Base-by-base conservation (phyloP, 768 basidiomycete genomes). In the Psilocybe cubensis region DNA sequence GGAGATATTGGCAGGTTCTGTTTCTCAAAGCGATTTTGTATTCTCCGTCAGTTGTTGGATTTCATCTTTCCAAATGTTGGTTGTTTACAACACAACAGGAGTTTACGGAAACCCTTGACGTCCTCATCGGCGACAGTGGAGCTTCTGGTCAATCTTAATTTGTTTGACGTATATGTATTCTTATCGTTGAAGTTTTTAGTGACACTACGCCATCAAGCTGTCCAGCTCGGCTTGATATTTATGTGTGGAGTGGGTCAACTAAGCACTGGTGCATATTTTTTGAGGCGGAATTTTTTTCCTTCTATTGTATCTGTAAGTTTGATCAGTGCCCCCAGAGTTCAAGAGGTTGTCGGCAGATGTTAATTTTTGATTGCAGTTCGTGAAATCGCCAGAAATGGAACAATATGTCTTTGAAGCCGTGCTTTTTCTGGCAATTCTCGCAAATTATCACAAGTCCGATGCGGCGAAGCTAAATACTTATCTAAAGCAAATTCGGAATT, bases 391-490 rank as follows among this genome's bases (percentile, higher is more conserved):
- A 1, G 79, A 82, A 20, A 88, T 81, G 3, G 79, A 81, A 59
- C 74, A 76, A 47, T 87, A 72, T 65, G 78, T 85, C 0, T 84
- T 87, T 52, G 86, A 88, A 64, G 83, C 85, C 1, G 71, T 78
- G 0, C 72, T 89, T 5, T 71, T 90, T 5, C 76, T 89, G n/a
- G 76, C 83, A 10, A 70, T 88, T 29, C 78, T 91, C 2, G 83
- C 83, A 52, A 88, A 88, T 63, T 91, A 85, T 66, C 89, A 89
- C 67, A 87, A 85, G 63, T 87, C 86, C 0, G 87, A 88, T 64
- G 86, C 86, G 9, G 83, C 85, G 9, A 86, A 81, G 60, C 77
- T 88, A 35, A 91, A 91, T 67, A 83, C 83, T 1, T 89, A 87
- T 64, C 74, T 89, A 8, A 79, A 79, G 23, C 73, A 75, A 23